phyloP scores from a whole-genome alignment of 2,329 filamentous ascomycete species.

The Fusarium coicis region DNA sequence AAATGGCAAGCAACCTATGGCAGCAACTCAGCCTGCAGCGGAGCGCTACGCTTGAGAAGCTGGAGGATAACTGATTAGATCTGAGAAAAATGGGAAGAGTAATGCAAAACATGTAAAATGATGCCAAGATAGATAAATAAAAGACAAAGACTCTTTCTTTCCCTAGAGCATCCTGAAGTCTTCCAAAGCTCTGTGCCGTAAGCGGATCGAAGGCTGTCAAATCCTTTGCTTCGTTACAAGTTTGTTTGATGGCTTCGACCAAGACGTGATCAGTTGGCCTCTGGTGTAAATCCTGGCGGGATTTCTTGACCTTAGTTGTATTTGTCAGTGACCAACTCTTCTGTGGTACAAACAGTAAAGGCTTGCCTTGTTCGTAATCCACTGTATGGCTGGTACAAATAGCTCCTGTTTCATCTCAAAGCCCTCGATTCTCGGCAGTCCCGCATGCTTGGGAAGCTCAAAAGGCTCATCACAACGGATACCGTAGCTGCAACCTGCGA shows the following conservation, averaged over 20 bases:
- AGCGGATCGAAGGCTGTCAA: too few relatives aligned
- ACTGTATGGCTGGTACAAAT: not conserved
- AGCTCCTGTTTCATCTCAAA: accelerated
- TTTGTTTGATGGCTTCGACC: accelerated
- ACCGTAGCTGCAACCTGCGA: not conserved
- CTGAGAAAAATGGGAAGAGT: not conserved
- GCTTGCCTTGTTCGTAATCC: not conserved
- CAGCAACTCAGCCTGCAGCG: slow-evolving; percentile 1
- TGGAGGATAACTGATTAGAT: too few relatives aligned
- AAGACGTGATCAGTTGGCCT: not conserved
- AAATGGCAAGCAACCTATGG: slow-evolving; percentile 19
- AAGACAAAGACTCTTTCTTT: not conserved
- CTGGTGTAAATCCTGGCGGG: not conserved
- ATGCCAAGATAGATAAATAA: not conserved
- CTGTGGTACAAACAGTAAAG: not conserved
- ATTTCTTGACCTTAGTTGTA: not conserved
- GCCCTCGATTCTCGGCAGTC: accelerated
- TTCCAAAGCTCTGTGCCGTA: not conserved
- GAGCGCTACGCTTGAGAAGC: slow-evolving; percentile 14
- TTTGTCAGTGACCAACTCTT: not conserved
- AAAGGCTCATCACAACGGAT: not conserved
- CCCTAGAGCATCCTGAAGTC: not conserved
- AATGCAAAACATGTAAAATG: not conserved
- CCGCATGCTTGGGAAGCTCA: not conserved
- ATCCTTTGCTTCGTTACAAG: not conserved